phyloP scores from a whole-genome alignment of 1,284 basidiomycete genomes.

The Tilletia setariae region DNA sequence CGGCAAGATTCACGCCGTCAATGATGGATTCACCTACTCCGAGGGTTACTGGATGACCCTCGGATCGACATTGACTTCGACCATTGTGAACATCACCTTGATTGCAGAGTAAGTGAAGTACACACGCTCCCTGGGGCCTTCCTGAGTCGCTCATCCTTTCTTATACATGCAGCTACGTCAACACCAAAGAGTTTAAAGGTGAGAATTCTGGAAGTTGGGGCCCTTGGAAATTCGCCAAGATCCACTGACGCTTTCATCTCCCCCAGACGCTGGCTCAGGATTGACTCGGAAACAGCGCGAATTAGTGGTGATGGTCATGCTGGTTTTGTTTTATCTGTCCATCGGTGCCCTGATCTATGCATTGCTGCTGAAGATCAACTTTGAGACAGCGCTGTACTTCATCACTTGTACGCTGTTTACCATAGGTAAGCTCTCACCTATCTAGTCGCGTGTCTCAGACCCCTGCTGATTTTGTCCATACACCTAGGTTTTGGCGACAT shows the following conservation, averaged over 20 bases:
- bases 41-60: conserved; percentile 74
- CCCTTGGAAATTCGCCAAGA: no score
- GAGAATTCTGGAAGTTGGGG: neutral
- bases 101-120: conserved; percentile 59
- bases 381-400: conserved; percentile 63
- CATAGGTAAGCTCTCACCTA: conserved; percentile 56
- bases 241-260: neutral
- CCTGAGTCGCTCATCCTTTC: neutral
- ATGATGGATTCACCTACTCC: conserved; percentile 60
- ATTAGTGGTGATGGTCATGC: conserved; percentile 52
- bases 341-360: conserved; percentile 44
- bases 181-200: conserved; percentile 64
- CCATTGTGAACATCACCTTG: conserved; percentile 68
- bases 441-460: neutral
- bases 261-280: conserved; percentile 63
- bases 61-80: conserved; percentile 69
- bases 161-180: conserved; percentile 23
- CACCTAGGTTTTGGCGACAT: conserved; percentile 69
- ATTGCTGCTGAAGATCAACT: conserved; percentile 29
- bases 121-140: neutral
- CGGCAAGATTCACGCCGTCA: conserved; percentile 64
- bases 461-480: neutral
- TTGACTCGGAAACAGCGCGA: conserved; percentile 74
- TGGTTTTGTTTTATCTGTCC: conserved; percentile 66
- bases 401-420: conserved; percentile 65